These are phyloP conservation scores for Colletotrichum sidae DNA, from an alignment of 2,329 filamentous ascomycete species.

Conservation along the genomic window DNA sequence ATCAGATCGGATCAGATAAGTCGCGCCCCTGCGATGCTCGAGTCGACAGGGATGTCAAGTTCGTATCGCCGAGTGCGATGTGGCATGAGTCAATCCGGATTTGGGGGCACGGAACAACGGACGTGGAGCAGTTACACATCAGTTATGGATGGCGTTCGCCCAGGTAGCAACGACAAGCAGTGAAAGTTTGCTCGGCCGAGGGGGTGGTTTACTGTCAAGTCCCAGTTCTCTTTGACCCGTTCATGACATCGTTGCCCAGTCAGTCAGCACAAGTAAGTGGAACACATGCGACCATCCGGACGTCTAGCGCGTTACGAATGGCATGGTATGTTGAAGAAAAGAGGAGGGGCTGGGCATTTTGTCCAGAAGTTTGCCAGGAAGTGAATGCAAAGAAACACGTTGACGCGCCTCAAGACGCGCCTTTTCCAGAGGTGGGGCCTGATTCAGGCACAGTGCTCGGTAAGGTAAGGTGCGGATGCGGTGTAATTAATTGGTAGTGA, in stretches of 20 bases:
- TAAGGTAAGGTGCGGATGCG: too few species aligned
- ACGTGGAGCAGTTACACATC: too few species aligned
- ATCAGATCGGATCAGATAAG: conserved; percentile 36
- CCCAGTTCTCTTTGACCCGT: conserved; percentile 14
- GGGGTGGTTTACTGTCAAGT: conserved; percentile 9
- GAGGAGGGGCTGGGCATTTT: background rate
- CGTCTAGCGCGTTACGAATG: conserved; percentile 20
- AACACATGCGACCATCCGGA: conserved; percentile 28
- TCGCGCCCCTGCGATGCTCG: background rate
- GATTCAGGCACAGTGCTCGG: too few species aligned
- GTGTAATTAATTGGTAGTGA: too few species aligned
- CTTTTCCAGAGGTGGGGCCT: too few species aligned
- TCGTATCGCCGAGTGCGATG: conserved; percentile 33
- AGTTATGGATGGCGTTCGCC: background rate
- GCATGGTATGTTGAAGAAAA: conserved; percentile 11
- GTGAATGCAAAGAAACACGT: too few species aligned
- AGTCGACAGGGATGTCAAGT: conserved; percentile 8
- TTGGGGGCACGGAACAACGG: conserved; percentile 5
- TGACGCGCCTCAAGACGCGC: too few species aligned
- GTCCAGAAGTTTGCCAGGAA: too few species aligned
- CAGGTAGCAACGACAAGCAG: too few species aligned
- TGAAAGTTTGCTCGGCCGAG: conserved; percentile 29
- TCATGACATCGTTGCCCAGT: conserved; percentile 35
- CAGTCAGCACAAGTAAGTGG: conserved; percentile 6
- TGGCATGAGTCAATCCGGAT: conserved; percentile 1